phyloP scores from a whole-genome alignment of 1,284 basidiomycete genomes.

The Leccinum holopus region DNA sequence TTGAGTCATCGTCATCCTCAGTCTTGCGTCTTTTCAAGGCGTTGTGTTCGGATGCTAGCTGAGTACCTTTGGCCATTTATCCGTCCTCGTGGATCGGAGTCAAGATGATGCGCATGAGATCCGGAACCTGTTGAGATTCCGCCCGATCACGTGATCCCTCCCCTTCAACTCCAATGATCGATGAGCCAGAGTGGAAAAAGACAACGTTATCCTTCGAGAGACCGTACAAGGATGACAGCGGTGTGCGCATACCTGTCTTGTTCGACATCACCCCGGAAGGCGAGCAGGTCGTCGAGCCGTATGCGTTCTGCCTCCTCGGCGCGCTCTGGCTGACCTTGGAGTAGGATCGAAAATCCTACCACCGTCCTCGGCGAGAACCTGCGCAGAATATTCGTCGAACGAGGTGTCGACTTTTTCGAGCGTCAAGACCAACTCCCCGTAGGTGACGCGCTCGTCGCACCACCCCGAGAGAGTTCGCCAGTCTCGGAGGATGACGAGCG shows the following conservation, averaged over 20 bases:
- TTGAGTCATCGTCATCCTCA: conserved; percentile 54
- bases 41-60: conserved; percentile 24
- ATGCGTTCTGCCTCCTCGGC: conserved; percentile 32
- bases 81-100: conserved; percentile 33
- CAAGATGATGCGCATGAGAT: conserved; percentile 14
- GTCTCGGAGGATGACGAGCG: conserved; percentile 31
- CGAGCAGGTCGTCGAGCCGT: conserved; percentile 67
- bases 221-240: conserved; percentile 75
- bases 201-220: conserved; percentile 68
- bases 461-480: conserved; percentile 26
- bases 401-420: conserved; percentile 74
- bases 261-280: conserved; percentile 71
- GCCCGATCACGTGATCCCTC: conserved; percentile 29
- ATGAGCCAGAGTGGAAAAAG: conserved; percentile 54
- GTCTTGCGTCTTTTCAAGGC: conserved; percentile 58
- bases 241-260: conserved; percentile 57
- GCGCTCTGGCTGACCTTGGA: conserved; percentile 18
- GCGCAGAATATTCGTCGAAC: conserved; percentile 67
- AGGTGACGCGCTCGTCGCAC: conserved; percentile 22
- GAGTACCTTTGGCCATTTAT: conserved; percentile 29
- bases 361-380: conserved; percentile 60
- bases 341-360: conserved; percentile 53
- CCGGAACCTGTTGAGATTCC: conserved; percentile 5
- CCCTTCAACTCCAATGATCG: conserved; percentile 3
- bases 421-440: conserved; percentile 40